Base-by-base conservation (phyloP, 2,329 filamentous ascomycete species). In the Colletotrichum sp. region DNA sequence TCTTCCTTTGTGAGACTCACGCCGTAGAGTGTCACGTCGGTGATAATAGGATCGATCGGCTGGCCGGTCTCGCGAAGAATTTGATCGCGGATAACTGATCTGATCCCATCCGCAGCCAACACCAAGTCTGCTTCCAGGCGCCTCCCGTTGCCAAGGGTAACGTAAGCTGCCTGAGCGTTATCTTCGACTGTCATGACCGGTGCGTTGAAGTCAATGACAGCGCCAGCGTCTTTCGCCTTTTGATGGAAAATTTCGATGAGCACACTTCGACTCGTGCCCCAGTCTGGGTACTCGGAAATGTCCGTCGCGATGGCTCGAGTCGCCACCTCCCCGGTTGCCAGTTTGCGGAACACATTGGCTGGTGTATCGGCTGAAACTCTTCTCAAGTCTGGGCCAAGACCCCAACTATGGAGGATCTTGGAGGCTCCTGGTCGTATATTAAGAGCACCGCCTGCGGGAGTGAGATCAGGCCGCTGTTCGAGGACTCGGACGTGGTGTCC, bases 361-460 rank as follows among this genome's bases (percentile, higher is more conserved):
- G 78, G 69, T 4, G 64, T 67, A 3, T 67, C 64, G 25, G 29
- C 22, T 0, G 29, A 67, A 7, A 67, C 27, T 15, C 27, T 73
- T 27, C 68, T 30, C 19, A 80, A 36, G 16, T 52, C 69, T 7
- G 52, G 25, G 13, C 63, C 63, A 16, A 79, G 61, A 4, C 78
- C 79, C 78, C 79, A 79, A 6, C 30, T 52, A 16, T 77, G 74
- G 16, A 80, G 75, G 63, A 79, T 59, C 11, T 63, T 71, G 34
- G 71, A 73, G 11, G 78, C 79, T n/a, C 76, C 71, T 8, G 79
- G 77, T 11, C 78, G 59, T 63, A 80, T 77, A 64, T 77, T 79
- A 62, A 80, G 76, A 11, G 71, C 75, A 11, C 79, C 79, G 22
- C 79, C 79, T 7, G 68, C 68, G 9, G 79, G 68, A 3, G 59